Evolutionary conservation across 805 yeast genomes (phyloP), one percentile per base, ranked within the genome.

Genomic region (Wickerhamomyces queroliae): DNA sequence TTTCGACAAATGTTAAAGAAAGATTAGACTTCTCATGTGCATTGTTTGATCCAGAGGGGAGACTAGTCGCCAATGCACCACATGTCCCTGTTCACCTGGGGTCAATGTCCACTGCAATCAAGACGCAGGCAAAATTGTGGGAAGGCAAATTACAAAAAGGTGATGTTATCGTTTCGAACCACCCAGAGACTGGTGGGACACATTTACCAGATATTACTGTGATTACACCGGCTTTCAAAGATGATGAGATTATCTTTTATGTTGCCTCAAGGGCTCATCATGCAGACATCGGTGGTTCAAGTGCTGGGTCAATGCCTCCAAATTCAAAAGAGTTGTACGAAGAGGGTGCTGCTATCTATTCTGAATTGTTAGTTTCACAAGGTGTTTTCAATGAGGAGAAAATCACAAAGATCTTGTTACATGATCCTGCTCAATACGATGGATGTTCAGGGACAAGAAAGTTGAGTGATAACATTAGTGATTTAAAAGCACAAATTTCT

Each of bases 241-340:
- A 69, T 20, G 69, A 64, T 18, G 59, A 66, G 38, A 71, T 87
- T 26, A 75, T 88, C 21, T 90, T 90, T 58, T 90, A 87, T 69
- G 89, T 87, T 12, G 98, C 97, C 1, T 82, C 95, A 0, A 71
- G 98, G 47, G 97, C 96, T 2, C 98, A 90, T 62, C 98, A 91
- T 63, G 90, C 96, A 6, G 98, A 90, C 61, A 90, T 91, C 54
- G 97, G 98, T 15, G 95, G 95, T 12, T 76, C 83, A 42, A 63
- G 87, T 26, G 95, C 97, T 1, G 97, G 97, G 1, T 83, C 95
- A 0, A 88, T 90, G 89, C 96, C 97, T 13, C 95, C 96, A 9
- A 80, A 83, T 55, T 87, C 96, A 2, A 86, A 80, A 52, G 79
- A 80, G 43, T 63, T 91, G 30, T 83, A 78, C 69, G 90, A 90